Evolutionary conservation across 257 asterid species (phyloP).

Genomic region (Lycium ferocissimum): DNA sequence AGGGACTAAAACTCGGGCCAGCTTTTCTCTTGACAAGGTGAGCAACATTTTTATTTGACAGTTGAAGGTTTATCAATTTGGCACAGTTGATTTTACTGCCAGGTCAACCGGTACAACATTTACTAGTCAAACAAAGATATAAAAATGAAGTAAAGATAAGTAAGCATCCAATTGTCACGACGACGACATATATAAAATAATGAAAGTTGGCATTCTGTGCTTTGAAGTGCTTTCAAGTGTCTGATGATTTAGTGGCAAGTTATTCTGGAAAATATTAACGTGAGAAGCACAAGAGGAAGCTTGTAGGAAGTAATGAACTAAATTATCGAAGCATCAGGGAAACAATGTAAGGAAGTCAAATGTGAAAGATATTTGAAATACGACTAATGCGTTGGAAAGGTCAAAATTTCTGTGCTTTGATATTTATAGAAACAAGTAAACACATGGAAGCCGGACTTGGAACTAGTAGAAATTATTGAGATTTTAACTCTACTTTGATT

Average conservation of each 20-base stretch:
- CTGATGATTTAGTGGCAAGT: slow-evolving; percentile 19
- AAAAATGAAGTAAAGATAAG: slow-evolving; percentile 1
- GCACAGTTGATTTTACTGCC: background rate
- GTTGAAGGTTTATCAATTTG: background rate
- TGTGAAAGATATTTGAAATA: slow-evolving; percentile 19
- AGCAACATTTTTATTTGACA: slow-evolving; percentile 16
- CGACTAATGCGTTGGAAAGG: background rate
- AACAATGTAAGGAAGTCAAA: background rate
- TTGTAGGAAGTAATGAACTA: slow-evolving; percentile 2
- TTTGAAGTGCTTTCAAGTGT: background rate
- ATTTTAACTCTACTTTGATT: background rate
- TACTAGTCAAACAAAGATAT: background rate
- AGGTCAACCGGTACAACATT: background rate
- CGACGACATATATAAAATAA: background rate
- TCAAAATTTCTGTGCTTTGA: slow-evolving; percentile 17
- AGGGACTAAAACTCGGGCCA: slow-evolving; percentile 84
- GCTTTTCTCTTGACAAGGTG: slow-evolving; percentile 93
- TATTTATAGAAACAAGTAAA: slow-evolving; percentile 12
- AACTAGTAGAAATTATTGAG: background rate
- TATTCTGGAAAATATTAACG: background rate
- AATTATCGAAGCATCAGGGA: background rate
- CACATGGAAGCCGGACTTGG: background rate
- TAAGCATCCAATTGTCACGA: background rate
- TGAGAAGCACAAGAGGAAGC: slow-evolving; percentile 16
- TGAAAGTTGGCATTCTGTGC: slow-evolving; percentile 4